A percentile compares a stretch with the other conserved stretches of the same genome.
Evolutionary conservation across 2,329 filamentous ascomycete genomes (phyloP).

Genomic region (Talaromyces funiculosus): DNA sequence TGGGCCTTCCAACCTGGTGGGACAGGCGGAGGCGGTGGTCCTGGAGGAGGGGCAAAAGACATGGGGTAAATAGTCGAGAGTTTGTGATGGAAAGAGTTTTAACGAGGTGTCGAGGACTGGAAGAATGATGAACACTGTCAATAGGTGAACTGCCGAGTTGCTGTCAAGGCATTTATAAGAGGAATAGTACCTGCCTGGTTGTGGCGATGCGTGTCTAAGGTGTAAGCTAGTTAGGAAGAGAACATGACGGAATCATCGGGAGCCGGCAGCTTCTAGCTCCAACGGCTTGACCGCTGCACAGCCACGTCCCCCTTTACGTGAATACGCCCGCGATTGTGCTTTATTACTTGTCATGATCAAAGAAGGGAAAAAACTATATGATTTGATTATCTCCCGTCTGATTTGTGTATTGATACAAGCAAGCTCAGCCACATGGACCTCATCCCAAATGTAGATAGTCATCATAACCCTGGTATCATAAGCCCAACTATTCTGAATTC

Average conservation of each 20-base stretch:
- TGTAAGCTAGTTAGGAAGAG: neutral
- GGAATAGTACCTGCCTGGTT: conserved; percentile 1
- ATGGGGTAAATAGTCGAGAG: conserved; percentile 17
- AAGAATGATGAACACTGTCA: neutral
- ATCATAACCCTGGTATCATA: neutral
- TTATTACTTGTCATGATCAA: neutral
- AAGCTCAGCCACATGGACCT: neutral
- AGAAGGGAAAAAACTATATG: neutral
- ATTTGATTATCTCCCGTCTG: neutral
- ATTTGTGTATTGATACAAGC: neutral
- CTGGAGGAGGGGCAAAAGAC: conserved; percentile 39
- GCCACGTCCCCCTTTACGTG: neutral
- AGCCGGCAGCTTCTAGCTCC: neutral
- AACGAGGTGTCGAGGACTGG: neutral
- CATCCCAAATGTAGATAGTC: neutral
- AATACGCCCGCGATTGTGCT: neutral
- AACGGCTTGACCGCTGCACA: neutral
- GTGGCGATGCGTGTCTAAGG: conserved; percentile 1
- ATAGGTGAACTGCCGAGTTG: neutral
- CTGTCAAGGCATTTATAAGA: neutral
- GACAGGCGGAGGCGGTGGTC: conserved; percentile 54
- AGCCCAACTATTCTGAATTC: conserved; percentile 11
- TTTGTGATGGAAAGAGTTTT: neutral
- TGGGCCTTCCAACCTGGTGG: conserved; percentile 81
- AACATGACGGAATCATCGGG: conserved; percentile 1